Conservation (phyloP, 768 basidiomycete genomes). For the Tephrocybe sp. region DNA sequence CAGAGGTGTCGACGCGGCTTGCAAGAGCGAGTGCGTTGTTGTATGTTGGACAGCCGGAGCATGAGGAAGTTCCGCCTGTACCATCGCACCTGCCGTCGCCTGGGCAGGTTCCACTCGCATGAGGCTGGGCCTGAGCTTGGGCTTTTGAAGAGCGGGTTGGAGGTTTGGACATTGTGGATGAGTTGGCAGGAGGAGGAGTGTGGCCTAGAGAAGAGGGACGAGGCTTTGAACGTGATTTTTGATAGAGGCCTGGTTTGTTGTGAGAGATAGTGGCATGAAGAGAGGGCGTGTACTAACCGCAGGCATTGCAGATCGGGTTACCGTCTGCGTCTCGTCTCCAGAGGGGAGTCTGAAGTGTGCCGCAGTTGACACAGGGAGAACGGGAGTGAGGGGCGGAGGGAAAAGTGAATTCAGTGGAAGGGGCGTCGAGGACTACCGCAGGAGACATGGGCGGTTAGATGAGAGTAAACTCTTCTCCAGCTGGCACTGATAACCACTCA, state of each 20-base stretch:
- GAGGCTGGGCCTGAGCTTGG: constrained; percentile 1
- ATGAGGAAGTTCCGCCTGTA: constrained; percentile 90
- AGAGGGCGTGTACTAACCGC: constrained; percentile 48
- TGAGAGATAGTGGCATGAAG: constrained; percentile 17
- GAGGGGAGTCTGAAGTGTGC: constrained; percentile 75
- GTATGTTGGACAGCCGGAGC: constrained; percentile 94
- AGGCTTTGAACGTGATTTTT: constrained; percentile 78
- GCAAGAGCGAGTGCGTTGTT: constrained; percentile 74
- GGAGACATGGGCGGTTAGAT: too few species aligned
- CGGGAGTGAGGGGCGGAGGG: constrained; percentile 23
- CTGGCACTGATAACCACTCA: not conserved
- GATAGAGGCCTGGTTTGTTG: constrained; percentile 87
- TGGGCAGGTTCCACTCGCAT: constrained; percentile 78
- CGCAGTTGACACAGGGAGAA: constrained; percentile 71
- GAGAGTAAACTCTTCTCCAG: too few species aligned
- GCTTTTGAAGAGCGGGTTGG: constrained; percentile 13
- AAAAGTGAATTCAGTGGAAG: constrained; percentile 20
- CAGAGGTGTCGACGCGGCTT: constrained; percentile 29
- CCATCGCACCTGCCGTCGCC: constrained; percentile 98
- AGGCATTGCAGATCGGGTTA: constrained; percentile 86
- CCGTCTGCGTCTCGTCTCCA: constrained; percentile 85
- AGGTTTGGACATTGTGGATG: constrained; percentile 5
- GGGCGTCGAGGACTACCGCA: constrained; percentile 21
- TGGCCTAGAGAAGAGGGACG: constrained; percentile 63
- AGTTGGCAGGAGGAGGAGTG: constrained; percentile 30